Conservation (phyloP, 768 basidiomycete species). For the Udeniomyces megalosporus region DNA sequence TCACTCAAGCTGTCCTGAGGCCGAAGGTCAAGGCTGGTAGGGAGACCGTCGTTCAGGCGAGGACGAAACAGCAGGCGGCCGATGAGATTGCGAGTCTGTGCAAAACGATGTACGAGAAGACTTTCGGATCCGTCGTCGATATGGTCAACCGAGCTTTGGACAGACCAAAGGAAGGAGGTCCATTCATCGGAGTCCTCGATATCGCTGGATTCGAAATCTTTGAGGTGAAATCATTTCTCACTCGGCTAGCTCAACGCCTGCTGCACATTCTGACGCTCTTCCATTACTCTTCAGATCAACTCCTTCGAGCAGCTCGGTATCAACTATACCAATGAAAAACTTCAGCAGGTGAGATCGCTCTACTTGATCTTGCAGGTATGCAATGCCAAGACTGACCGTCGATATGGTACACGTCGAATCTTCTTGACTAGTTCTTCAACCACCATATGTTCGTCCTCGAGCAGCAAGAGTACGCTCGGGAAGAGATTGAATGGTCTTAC, state of each 20-base stretch:
- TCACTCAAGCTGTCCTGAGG: slow-evolving; percentile 70
- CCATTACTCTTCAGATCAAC: slow-evolving; percentile 38
- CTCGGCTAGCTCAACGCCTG: not conserved
- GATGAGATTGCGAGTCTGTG: slow-evolving; percentile 82
- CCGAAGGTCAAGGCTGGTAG: slow-evolving; percentile 85
- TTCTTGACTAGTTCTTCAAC: slow-evolving; percentile 40
- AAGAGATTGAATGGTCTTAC: slow-evolving; percentile 94
- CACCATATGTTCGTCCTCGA: slow-evolving; percentile 99
- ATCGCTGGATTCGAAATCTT: slow-evolving; percentile 97
- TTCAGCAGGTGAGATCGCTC: slow-evolving; percentile 69
- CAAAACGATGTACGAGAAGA: slow-evolving; percentile 95
- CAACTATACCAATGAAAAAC: slow-evolving; percentile 97
- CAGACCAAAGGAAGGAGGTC: slow-evolving; percentile 62
- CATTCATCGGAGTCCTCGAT: slow-evolving; percentile 93
- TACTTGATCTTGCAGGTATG: no score
- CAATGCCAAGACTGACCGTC: no score
- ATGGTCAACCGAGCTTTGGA: slow-evolving; percentile 88
- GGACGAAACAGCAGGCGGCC: slow-evolving; percentile 76
- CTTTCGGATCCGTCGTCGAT: slow-evolving; percentile 83
- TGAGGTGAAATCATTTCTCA: slow-evolving; percentile 19
- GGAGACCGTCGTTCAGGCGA: slow-evolving; percentile 90
- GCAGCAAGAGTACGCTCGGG: slow-evolving; percentile 93
- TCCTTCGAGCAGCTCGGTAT: slow-evolving; percentile 95
- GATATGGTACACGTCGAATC: no score
- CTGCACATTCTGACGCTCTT: not conserved